phyloP scores from a whole-genome alignment of 768 basidiomycete genomes.

The Strobilomyces confusus region DNA sequence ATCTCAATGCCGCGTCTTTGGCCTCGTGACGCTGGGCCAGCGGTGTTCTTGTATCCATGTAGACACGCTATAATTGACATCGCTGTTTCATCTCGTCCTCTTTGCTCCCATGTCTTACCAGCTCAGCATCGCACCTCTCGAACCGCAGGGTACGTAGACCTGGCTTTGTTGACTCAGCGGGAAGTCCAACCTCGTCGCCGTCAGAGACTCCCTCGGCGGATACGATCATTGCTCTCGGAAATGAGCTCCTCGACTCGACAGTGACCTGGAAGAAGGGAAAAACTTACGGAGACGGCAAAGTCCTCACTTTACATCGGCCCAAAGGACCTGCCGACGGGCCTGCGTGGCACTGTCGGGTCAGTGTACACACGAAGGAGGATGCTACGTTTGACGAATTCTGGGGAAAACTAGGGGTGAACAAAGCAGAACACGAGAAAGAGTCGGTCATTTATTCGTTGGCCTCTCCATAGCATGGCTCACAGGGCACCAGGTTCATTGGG shows the following conservation, averaged over 20 bases:
- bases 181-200: neutral
- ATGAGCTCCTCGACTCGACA: slow-evolving; percentile 53
- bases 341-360: slow-evolving; percentile 65
- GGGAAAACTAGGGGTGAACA: slow-evolving; percentile 61
- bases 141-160: slow-evolving; percentile 34
- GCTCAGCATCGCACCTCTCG: slow-evolving; percentile 39
- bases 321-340: slow-evolving; percentile 55
- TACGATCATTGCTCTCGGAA: slow-evolving; percentile 48
- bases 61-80: slow-evolving; percentile 16
- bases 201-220: slow-evolving; percentile 63
- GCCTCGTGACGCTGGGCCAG: too few species aligned
- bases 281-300: slow-evolving; percentile 46
- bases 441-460: slow-evolving; percentile 28
- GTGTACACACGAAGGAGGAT: slow-evolving; percentile 61
- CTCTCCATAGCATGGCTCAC: neutral
- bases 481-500: slow-evolving; percentile 52
- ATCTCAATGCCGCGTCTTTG: too few species aligned
- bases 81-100: neutral
- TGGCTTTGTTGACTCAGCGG: neutral
- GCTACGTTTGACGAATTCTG: slow-evolving; percentile 72
- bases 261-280: slow-evolving; percentile 67
- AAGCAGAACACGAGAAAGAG: slow-evolving; percentile 68
- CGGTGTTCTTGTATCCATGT: slow-evolving; percentile 13
- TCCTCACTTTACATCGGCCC: slow-evolving; percentile 51
- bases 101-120: slow-evolving; percentile 29